These are phyloP conservation scores for Chaetothyriales sp. DNA, from an alignment of 2,329 filamentous ascomycete species.

Conservation along the genomic window DNA sequence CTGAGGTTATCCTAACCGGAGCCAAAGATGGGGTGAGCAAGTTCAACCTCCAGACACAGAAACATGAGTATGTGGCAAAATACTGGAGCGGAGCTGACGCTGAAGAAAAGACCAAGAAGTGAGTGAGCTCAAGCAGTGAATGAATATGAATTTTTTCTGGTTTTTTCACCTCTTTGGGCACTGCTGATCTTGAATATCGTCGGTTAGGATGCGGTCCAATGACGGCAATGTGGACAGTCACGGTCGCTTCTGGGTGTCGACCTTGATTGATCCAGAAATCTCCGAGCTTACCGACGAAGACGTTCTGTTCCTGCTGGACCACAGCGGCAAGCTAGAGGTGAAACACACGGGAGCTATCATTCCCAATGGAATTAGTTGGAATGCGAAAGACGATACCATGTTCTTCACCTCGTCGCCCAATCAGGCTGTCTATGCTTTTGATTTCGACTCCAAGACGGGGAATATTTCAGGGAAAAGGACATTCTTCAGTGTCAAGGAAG, in stretches of 20 bases:
- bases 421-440: conserved; percentile 55
- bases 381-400: conserved; percentile 53
- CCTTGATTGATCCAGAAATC: conserved; percentile 64
- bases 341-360: conserved; percentile 54
- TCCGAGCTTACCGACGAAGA: conserved; percentile 43
- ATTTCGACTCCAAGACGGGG: conserved; percentile 53
- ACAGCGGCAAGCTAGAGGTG: conserved; percentile 41
- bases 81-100: conserved; percentile 39
- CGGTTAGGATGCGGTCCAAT: conserved; percentile 49
- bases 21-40: conserved; percentile 72
- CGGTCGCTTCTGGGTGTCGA: conserved; percentile 60
- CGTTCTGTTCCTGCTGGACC: conserved; percentile 56
- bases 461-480: conserved; percentile 52
- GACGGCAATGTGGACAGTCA: conserved; percentile 68
- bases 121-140: conserved; percentile 24
- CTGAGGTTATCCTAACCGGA: conserved; percentile 58
- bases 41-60: conserved; percentile 48
- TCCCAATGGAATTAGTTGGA: conserved; percentile 77
- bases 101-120: conserved; percentile 32
- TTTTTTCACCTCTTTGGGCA: background rate
- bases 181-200: background rate
- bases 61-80: conserved; percentile 41
- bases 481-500: conserved; percentile 54
- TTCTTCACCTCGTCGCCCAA: conserved; percentile 71
- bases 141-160: too few species aligned